These are phyloP conservation scores for Aspergillus aculeatus DNA, from an alignment of 2,329 filamentous ascomycete species.

Conservation along the genomic window DNA sequence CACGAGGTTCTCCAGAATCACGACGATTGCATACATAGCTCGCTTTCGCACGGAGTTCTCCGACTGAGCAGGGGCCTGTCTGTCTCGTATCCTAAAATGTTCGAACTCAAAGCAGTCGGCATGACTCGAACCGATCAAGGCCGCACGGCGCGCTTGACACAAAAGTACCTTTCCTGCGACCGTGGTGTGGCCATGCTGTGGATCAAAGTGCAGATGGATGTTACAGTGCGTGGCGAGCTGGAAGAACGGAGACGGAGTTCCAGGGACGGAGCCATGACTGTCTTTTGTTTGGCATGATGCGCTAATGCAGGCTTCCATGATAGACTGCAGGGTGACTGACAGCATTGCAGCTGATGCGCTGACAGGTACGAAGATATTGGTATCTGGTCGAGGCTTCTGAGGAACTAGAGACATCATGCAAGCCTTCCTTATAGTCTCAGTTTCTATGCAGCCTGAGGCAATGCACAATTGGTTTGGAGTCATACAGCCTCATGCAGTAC, in stretches of 20 bases:
- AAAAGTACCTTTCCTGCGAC: not conserved
- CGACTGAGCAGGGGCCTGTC: not conserved
- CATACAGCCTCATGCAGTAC: not conserved
- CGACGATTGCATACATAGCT: not conserved
- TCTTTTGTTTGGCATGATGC: not conserved
- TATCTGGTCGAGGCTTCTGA: not conserved
- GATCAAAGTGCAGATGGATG: not conserved
- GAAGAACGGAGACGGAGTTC: not conserved
- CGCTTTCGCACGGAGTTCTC: not conserved
- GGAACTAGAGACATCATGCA: not conserved
- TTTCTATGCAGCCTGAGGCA: not conserved
- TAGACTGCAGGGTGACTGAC: not conserved
- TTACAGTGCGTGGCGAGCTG: not conserved
- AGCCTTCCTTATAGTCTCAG: not conserved
- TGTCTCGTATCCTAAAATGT: not conserved
- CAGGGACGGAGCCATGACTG: not conserved
- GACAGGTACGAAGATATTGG: slow-evolving; percentile 1
- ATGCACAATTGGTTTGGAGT: not conserved
- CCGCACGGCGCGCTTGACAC: not conserved
- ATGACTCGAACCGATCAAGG: not conserved
- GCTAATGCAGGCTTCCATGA: slow-evolving; percentile 7
- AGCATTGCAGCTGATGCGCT: not conserved
- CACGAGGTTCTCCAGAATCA: not conserved
- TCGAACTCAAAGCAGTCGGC: not conserved
- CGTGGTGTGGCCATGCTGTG: not conserved